phyloP scores from a whole-genome alignment of 768 basidiomycete species.

The Cyclocybe cylindracea region DNA sequence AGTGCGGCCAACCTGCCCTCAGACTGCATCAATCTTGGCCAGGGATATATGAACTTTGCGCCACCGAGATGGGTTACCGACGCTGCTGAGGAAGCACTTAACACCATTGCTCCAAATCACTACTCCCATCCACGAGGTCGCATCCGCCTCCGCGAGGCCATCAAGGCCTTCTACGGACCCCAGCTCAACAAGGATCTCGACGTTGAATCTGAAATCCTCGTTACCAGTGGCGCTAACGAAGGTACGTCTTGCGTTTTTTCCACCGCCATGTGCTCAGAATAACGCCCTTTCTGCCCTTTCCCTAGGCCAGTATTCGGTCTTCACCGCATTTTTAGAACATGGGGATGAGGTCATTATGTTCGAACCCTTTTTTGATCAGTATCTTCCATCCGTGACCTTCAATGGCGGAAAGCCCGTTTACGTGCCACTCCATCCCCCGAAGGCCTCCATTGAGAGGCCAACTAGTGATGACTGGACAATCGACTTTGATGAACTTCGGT shows the following conservation, averaged over 20 bases:
- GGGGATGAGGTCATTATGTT: slow-evolving; percentile 99
- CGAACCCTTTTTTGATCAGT: slow-evolving; percentile 98
- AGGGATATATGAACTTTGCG: slow-evolving; percentile 91
- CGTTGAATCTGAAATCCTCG: slow-evolving; percentile 85
- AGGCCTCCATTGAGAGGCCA: slow-evolving; percentile 41
- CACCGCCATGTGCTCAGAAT: background rate
- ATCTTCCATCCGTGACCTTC: slow-evolving; percentile 90
- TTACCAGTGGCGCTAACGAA: slow-evolving; percentile 97
- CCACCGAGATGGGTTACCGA: slow-evolving; percentile 80
- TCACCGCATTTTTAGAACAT: slow-evolving; percentile 86
- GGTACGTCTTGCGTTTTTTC: slow-evolving; percentile 45
- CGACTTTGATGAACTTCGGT: slow-evolving; percentile 88
- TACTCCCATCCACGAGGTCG: slow-evolving; percentile 93
- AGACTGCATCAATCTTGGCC: slow-evolving; percentile 96
- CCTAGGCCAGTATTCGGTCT: slow-evolving; percentile 90
- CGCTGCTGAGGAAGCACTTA: slow-evolving; percentile 71
- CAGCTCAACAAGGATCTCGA: slow-evolving; percentile 72
- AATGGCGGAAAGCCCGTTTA: slow-evolving; percentile 93
- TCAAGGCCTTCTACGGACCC: slow-evolving; percentile 77
- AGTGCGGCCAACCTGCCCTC: slow-evolving; percentile 87
- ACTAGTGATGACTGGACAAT: slow-evolving; percentile 85
- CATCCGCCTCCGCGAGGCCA: slow-evolving; percentile 83
- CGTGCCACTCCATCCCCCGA: slow-evolving; percentile 93
- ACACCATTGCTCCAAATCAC: slow-evolving; percentile 68
- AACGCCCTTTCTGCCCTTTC: background rate